Evolutionary conservation across 148 eudicot species (phyloP).

Genomic region (Tetragonia tetragonoides): DNA sequence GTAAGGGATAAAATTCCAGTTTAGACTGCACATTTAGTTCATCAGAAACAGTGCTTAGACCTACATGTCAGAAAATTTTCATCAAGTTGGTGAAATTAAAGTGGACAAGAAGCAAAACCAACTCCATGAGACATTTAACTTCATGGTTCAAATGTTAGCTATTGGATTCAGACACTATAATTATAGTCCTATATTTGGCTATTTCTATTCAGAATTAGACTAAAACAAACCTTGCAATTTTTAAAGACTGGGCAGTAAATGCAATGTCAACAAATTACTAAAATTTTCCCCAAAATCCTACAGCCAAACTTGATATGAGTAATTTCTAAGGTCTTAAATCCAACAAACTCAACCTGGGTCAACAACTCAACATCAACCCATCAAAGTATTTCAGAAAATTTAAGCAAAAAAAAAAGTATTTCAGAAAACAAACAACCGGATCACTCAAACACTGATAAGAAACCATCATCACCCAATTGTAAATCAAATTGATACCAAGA

Average conservation of each 20-base stretch:
- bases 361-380: background rate
- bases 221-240: background rate
- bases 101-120: no score
- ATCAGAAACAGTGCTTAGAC: no score
- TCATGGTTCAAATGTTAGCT: no score
- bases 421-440: background rate
- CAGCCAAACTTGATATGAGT: background rate
- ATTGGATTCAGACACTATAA: no score
- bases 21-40: no score
- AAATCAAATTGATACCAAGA: background rate
- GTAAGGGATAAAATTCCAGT: no score
- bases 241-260: background rate
- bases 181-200: no score
- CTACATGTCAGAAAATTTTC: no score
- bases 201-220: background rate
- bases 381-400: background rate
- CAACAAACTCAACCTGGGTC: conserved; percentile 1
- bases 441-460: background rate
- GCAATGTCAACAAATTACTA: background rate
- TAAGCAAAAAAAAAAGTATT: no score
- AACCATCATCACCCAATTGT: background rate
- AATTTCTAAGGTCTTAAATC: background rate
- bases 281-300: background rate
- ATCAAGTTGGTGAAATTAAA: no score
- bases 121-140: no score